Evolutionary conservation across 148 eudicot genomes (phyloP).

Genomic region (Salicornia ramosissima): DNA sequence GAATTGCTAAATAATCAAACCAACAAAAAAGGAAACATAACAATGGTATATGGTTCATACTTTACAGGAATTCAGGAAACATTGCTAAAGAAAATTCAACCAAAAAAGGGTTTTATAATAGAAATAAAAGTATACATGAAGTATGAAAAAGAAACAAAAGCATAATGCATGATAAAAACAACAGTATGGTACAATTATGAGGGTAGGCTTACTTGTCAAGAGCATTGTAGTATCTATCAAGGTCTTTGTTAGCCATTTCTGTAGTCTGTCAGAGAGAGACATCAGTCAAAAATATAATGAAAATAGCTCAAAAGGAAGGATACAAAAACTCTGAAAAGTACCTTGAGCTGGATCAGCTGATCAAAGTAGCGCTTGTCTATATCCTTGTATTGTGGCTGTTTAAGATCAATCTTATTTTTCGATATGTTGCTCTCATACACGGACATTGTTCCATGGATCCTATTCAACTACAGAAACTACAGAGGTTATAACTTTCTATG

Average conservation of each 20-base stretch:
- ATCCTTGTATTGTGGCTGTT: slow-evolving; percentile 91
- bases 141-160: neutral
- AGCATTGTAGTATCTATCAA: slow-evolving; percentile 91
- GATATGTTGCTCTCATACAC: slow-evolving; percentile 87
- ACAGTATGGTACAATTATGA: neutral
- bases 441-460: slow-evolving; percentile 66
- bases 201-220: slow-evolving; percentile 83
- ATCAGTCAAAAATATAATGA: slow-evolving; percentile 13
- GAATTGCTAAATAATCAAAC: neutral
- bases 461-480: slow-evolving; percentile 60
- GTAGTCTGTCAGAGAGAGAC: slow-evolving; percentile 59
- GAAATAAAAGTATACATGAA: neutral
- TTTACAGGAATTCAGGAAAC: neutral
- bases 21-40: neutral
- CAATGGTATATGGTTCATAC: too few species aligned
- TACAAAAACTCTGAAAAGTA: slow-evolving; percentile 19
- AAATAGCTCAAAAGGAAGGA: slow-evolving; percentile 4
- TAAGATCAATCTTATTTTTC: slow-evolving; percentile 76
- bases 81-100: neutral
- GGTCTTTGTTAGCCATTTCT: slow-evolving; percentile 99
- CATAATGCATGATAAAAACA: neutral
- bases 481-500: slow-evolving; percentile 3
- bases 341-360: slow-evolving; percentile 94
- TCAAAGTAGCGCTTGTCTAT: slow-evolving; percentile 93
- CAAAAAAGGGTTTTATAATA: neutral